phyloP scores from a whole-genome alignment of 148 eudicot genomes.

The Cornus kousa region DNA sequence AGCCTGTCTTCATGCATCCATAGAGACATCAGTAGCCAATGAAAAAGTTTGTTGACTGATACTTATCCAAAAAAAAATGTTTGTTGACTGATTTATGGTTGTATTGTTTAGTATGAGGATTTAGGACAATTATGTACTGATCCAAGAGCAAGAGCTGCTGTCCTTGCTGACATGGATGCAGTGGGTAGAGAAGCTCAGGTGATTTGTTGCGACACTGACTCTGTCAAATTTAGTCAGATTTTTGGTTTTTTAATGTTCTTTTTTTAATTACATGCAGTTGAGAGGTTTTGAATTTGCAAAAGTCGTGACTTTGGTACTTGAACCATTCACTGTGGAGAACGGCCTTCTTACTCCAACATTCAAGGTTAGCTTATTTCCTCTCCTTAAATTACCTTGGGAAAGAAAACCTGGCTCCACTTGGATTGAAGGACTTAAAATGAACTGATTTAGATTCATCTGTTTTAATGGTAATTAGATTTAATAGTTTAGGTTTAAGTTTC shows the following conservation, averaged over 20 bases:
- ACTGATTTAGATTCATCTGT: too few relatives aligned
- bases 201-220: not conserved
- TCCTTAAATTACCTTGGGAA: not conserved
- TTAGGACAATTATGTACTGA: conserved; percentile 44
- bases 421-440: too few relatives aligned
- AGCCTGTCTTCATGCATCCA: not conserved
- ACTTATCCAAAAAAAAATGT: not conserved
- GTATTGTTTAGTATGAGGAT: conserved; percentile 37
- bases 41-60: not conserved
- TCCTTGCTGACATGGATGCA: conserved; percentile 54
- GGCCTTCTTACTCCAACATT: conserved; percentile 50
- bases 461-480: too few relatives aligned
- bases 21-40: not conserved
- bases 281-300: conserved; percentile 54
- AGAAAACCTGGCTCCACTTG: not conserved
- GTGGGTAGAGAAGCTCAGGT: conserved; percentile 51
- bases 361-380: conserved; percentile 22
- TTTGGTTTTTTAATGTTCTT: not conserved
- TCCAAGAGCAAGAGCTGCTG: conserved; percentile 53
- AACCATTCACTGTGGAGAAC: conserved; percentile 45
- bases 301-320: conserved; percentile 39
- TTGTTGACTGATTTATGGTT: not conserved
- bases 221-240: not conserved
- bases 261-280: conserved; percentile 25
- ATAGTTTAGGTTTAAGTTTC: too few relatives aligned